Base-by-base conservation (phyloP, 2,329 filamentous ascomycete genomes). In the Verticillium isaacii region DNA sequence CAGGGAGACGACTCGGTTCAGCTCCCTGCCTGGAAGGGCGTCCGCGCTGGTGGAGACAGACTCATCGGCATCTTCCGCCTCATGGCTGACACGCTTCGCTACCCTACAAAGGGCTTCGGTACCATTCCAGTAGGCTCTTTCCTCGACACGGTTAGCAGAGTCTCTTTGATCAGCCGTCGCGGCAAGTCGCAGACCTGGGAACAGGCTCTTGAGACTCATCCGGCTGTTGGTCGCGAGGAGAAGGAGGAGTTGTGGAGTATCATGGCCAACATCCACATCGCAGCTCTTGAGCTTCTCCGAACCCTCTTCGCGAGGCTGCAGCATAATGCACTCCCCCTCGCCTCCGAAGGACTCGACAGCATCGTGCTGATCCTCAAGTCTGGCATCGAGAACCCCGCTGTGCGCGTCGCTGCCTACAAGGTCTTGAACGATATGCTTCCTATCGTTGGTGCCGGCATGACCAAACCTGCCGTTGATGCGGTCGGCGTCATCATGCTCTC, bases 221-320 rank as follows among this genome's bases (percentile, higher is more conserved):
- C 87, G 8, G 89, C 91, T 65, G 85, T 95, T 65, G 83, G 87
- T 36, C 85, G 89, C 64, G 91, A 96, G 58, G 94, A 97, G 74
- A 89, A 89, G 64, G 92, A 96, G 60, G 85, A 88, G 55, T 81
- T 97, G 3, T 93, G 90, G 85, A 78, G 83, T 56, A 80, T 85
- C 19, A 80, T 97, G 12, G 91, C 93, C 5, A 80, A 84, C 11
- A 84, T 97, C 45, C 92, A 97, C 69, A 75, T 87, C 15, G 86
- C 89, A 15, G 84, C 86, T n/a, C 77, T 96, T 60, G 75, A 83
- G 25, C 75, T 96, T 1, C 75, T 91, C 25, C 73, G 80, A 9
- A 74, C 78, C 12, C 70, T 95, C 56, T 71, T 86, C 25, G 73
- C 80, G 60, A 83, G 89, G 12, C 79, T 93, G 29, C 82, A 82